Percentiles rank a stretch among this genome's conserved stretches.
phyloP scores from a whole-genome alignment of 805 yeast species.

The Cyberlindnera mycetangii region DNA sequence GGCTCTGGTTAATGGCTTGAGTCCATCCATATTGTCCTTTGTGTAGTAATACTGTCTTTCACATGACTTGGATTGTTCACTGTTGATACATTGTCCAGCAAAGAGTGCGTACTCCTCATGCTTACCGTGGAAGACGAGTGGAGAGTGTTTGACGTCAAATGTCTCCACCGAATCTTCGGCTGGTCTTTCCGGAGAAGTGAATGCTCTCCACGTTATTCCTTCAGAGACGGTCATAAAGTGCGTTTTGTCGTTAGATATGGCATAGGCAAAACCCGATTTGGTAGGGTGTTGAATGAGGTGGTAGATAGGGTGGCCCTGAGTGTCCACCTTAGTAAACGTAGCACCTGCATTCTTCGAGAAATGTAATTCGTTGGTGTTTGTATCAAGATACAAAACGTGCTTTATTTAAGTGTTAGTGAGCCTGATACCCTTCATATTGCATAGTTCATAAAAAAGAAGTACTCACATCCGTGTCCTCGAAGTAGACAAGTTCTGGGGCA shows the following conservation, averaged over 20 bases:
- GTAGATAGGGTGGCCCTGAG: constrained; percentile 34
- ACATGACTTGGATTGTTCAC: constrained; percentile 31
- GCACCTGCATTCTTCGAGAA: constrained; percentile 47
- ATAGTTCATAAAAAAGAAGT: background rate
- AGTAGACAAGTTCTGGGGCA: constrained; percentile 30
- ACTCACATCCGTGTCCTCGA: constrained; percentile 32
- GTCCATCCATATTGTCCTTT: constrained; percentile 40
- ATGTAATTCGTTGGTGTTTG: constrained; percentile 33
- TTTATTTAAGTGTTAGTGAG: constrained; percentile 12
- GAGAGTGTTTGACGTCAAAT: constrained; percentile 21
- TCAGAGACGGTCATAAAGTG: constrained; percentile 40
- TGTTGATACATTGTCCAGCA: constrained; percentile 35
- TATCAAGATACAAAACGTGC: constrained; percentile 22
- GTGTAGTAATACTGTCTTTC: constrained; percentile 40
- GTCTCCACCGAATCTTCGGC: constrained; percentile 26
- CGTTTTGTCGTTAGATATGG: constrained; percentile 30
- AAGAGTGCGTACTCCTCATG: constrained; percentile 37
- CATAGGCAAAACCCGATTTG: constrained; percentile 37
- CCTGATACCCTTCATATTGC: background rate
- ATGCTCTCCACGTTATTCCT: constrained; percentile 41
- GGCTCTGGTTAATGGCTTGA: constrained; percentile 28
- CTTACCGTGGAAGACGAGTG: constrained; percentile 38
- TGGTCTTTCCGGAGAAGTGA: constrained; percentile 31
- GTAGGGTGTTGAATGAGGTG: constrained; percentile 37
- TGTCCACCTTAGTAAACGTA: constrained; percentile 38